phyloP scores from a whole-genome alignment of 73 alveolate genomes.

The Uronychia setigera region DNA sequence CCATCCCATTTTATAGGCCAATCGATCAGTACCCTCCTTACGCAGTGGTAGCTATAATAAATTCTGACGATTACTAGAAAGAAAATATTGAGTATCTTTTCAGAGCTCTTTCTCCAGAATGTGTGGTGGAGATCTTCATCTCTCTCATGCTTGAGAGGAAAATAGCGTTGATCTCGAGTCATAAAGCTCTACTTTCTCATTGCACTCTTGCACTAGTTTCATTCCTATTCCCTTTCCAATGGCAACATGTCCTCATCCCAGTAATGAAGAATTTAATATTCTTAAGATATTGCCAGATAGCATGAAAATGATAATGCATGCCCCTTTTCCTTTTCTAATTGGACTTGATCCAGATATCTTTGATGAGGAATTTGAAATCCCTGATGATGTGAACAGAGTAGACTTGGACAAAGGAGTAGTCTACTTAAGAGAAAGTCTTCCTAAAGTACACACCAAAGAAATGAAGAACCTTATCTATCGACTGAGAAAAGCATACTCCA shows the following conservation, averaged over 20 bases:
- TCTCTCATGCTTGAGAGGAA: constrained; percentile 66
- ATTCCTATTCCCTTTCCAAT: constrained; percentile 68
- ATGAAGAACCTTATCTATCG: constrained; percentile 37
- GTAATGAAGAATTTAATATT: not conserved
- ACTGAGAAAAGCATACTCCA: constrained; percentile 13
- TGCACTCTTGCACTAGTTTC: constrained; percentile 56
- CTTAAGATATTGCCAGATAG: constrained; percentile 47
- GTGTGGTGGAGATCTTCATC: constrained; percentile 45
- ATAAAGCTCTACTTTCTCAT: constrained; percentile 68
- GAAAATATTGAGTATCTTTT: constrained; percentile 57
- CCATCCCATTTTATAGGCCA: constrained; percentile 60
- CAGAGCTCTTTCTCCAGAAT: constrained; percentile 53
- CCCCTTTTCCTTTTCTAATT: constrained; percentile 63
- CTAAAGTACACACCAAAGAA: constrained; percentile 68
- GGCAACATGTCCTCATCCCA: constrained; percentile 77
- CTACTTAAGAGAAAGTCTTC: constrained; percentile 50
- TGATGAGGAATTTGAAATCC: constrained; percentile 61
- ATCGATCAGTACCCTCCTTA: constrained; percentile 71
- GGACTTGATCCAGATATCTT: constrained; percentile 25
- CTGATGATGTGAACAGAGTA: constrained; percentile 64
- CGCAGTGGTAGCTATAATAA: constrained; percentile 39
- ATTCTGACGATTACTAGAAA: not conserved
- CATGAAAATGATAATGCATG: constrained; percentile 61
- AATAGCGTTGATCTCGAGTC: constrained; percentile 59
- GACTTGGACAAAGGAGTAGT: constrained; percentile 63